Evolutionary conservation across 2,329 filamentous ascomycete species (phyloP), one percentile per base, ranked within the genome.

Genomic region (Ophiostoma himal-ulmi): DNA sequence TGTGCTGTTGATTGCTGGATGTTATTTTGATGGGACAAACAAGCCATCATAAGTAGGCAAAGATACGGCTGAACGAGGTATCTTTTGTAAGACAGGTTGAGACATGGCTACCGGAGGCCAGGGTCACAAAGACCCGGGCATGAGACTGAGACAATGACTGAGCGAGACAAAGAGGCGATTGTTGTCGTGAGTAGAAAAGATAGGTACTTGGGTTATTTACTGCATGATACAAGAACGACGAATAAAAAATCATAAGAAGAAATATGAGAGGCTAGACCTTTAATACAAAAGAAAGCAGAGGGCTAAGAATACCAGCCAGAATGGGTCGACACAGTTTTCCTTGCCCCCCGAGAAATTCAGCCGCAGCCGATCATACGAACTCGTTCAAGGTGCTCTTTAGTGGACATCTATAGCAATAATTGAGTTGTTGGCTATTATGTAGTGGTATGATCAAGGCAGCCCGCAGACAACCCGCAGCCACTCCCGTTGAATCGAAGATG

Each of bases 101-200:
- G 62, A 39, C 62, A 65, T n/a, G 60, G 17, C 20, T 64, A 64
- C 60, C 60, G 30, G 34, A n/a, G 20, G 7, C 30, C 60, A 64
- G 60, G 34, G 60, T 64, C 34, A 64, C 60, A n/a, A 37, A 57
- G 57, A 62, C 26, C 36, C 62, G 62, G 62, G 36, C 4, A n/a
- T 37, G 30, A 39, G 36, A 65, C 62, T 65, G 62, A 39, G 62
- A 65, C 62, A 65, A 41, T 22, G 4, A 11, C 52, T 57, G 52
- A 20, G 36, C 1, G 10, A 65, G 62, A 39, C 20, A 39, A 65
- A 65, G 62, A 65, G 11, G 60, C n/a, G 11, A 34, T 62, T 11
- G 57, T 1, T 13, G 20, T 20, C 1, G 22, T 34, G 57, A 34
- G 14, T 20, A 3, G n/a, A 62, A 7, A 14, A 62, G 26, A 8